These are phyloP conservation scores for Wickerhamiella siamensis DNA, from an alignment of 805 yeast species.

Conservation along the genomic window DNA sequence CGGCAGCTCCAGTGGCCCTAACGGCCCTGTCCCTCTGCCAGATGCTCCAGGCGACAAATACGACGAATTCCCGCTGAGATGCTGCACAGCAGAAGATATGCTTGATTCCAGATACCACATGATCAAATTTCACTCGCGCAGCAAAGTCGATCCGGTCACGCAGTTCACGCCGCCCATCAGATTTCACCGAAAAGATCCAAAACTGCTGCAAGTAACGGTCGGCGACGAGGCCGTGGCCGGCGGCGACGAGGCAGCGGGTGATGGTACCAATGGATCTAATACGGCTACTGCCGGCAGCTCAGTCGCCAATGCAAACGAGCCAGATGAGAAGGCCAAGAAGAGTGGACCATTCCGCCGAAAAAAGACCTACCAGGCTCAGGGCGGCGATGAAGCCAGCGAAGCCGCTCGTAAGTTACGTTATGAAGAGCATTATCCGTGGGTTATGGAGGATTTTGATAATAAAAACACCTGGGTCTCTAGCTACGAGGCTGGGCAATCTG, in stretches of 20 bases:
- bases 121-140: constrained; percentile 61
- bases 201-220: constrained; percentile 74
- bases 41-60: constrained; percentile 7
- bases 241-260: constrained; percentile 9
- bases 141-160: constrained; percentile 52
- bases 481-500: constrained; percentile 84
- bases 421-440: constrained; percentile 98
- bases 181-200: constrained; percentile 85
- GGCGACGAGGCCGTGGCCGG: constrained; percentile 8
- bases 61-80: constrained; percentile 45
- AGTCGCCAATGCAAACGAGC: too few species aligned
- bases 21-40: too few species aligned
- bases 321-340: constrained; percentile 19
- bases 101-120: constrained; percentile 66
- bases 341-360: constrained; percentile 30
- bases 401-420: constrained; percentile 71
- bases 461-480: constrained; percentile 89
- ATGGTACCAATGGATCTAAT: constrained; percentile 16
- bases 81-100: constrained; percentile 58
- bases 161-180: constrained; percentile 74
- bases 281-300: constrained; percentile 22
- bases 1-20: neutral
- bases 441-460: constrained; percentile 91
- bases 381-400: constrained; percentile 73
- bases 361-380: constrained; percentile 71